Evolutionary conservation across 305 asterid genomes (phyloP).

Genomic region (Plantago lanceolata): DNA sequence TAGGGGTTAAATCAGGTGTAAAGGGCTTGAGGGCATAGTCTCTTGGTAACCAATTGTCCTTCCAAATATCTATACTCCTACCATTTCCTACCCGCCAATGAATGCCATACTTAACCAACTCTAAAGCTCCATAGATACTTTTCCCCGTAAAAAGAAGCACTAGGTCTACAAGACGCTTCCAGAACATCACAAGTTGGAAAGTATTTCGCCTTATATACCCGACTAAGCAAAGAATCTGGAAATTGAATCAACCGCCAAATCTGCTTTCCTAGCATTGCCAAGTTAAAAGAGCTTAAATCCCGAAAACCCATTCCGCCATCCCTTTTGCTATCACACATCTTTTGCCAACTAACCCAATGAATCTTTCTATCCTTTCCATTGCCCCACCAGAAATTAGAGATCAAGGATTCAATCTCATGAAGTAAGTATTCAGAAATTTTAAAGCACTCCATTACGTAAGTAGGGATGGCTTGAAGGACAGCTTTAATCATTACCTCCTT

Average conservation of each 20-base stretch:
- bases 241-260: background rate
- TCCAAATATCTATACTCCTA: too few species aligned
- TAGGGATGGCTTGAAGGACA: conserved; percentile 7
- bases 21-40: too few species aligned
- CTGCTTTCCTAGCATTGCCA: background rate
- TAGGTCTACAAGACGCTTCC: too few species aligned
- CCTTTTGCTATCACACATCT: background rate
- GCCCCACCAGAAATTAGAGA: background rate
- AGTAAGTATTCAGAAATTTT: background rate
- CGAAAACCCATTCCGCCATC: background rate
- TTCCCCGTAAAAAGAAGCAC: too few species aligned
- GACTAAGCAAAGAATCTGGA: too few species aligned
- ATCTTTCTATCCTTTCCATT: background rate
- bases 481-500: background rate
- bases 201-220: too few species aligned
- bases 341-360: background rate
- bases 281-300: background rate
- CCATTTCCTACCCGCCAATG: too few species aligned
- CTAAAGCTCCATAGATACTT: too few species aligned
- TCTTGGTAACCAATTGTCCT: too few species aligned
- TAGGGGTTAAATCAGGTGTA: too few species aligned
- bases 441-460: conserved; percentile 4
- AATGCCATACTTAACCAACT: too few species aligned
- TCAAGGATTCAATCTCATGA: background rate
- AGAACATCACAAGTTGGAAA: too few species aligned